Evolutionary conservation across 2,329 filamentous ascomycete species (phyloP).

Genomic region (Madurella mycetomatis): DNA sequence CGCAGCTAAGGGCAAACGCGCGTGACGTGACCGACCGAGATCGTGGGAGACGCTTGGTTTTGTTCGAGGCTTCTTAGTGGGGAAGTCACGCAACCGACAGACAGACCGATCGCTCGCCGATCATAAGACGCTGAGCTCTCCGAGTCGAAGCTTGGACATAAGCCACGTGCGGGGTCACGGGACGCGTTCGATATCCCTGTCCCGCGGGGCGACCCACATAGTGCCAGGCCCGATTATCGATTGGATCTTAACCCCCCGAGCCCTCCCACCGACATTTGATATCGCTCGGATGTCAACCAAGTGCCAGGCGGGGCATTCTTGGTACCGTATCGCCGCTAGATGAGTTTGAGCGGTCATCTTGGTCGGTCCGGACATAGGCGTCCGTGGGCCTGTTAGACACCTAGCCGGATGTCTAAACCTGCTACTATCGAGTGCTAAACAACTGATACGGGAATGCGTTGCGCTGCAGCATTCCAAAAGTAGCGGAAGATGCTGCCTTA

Average conservation of each 20-base stretch:
- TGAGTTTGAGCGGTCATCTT: not conserved
- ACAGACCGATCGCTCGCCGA: not conserved
- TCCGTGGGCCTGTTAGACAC: too few species aligned
- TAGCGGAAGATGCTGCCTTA: not conserved
- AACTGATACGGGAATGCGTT: not conserved
- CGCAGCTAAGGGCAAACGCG: not conserved
- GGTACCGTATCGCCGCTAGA: not conserved
- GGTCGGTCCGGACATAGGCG: too few species aligned
- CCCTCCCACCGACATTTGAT: not conserved
- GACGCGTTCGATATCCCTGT: not conserved
- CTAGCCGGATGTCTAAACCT: not conserved
- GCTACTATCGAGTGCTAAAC: not conserved
- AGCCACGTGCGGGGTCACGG: slow-evolving; percentile 16
- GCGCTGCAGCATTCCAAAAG: not conserved
- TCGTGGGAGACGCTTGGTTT: slow-evolving; percentile 4
- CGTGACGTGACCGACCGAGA: slow-evolving; percentile 2
- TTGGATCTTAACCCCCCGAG: slow-evolving; percentile 15
- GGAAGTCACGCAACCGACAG: slow-evolving; percentile 5
- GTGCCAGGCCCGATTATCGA: slow-evolving; percentile 4
- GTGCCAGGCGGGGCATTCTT: not conserved
- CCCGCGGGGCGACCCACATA: slow-evolving; percentile 8
- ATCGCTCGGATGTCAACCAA: not conserved
- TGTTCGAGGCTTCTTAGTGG: not conserved
- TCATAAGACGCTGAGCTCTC: slow-evolving; percentile 3
- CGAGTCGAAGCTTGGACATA: slow-evolving; percentile 10